A percentile compares a stretch with the other conserved stretches of the same genome.
These are phyloP conservation scores for Plasmodium gallinaceum DNA, from an alignment of 169 alveolate species.

Conservation along the genomic window DNA sequence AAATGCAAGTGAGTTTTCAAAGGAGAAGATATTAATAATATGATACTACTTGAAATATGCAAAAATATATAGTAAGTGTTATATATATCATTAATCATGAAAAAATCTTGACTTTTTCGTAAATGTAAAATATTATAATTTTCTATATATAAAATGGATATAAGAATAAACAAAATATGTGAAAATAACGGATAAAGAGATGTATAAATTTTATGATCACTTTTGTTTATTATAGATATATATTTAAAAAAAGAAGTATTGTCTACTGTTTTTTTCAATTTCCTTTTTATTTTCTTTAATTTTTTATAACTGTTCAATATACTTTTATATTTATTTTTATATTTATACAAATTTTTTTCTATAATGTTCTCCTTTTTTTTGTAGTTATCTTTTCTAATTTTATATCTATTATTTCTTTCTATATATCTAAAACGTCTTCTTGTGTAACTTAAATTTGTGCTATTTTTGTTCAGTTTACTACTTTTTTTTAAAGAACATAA, in stretches of 20 bases:
- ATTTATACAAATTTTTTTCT: not conserved
- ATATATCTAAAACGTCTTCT: constrained; percentile 5
- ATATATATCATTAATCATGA: constrained; percentile 57
- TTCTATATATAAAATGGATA: constrained; percentile 67
- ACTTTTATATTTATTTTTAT: not conserved
- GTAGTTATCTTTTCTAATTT: not conserved
- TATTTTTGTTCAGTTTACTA: not conserved
- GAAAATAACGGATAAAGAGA: constrained; percentile 38
- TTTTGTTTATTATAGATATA: constrained; percentile 25
- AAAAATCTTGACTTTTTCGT: constrained; percentile 42
- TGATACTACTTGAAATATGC: constrained; percentile 62
- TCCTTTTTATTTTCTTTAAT: constrained; percentile 46
- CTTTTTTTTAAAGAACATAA: not conserved
- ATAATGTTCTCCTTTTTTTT: not conserved
- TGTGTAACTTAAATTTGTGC: not conserved
- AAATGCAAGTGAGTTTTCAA: constrained; percentile 32
- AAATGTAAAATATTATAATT: constrained; percentile 70
- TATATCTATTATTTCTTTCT: not conserved
- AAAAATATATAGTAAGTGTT: constrained; percentile 57
- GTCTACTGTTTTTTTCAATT: constrained; percentile 32
- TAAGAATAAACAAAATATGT: constrained; percentile 45
- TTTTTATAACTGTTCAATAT: constrained; percentile 28
- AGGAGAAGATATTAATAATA: constrained; percentile 62
- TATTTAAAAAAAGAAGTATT: constrained; percentile 37
- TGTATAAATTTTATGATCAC: constrained; percentile 42